Base-by-base conservation (phyloP, 306 rosid genomes). In the Hippophae gyantsensis region DNA sequence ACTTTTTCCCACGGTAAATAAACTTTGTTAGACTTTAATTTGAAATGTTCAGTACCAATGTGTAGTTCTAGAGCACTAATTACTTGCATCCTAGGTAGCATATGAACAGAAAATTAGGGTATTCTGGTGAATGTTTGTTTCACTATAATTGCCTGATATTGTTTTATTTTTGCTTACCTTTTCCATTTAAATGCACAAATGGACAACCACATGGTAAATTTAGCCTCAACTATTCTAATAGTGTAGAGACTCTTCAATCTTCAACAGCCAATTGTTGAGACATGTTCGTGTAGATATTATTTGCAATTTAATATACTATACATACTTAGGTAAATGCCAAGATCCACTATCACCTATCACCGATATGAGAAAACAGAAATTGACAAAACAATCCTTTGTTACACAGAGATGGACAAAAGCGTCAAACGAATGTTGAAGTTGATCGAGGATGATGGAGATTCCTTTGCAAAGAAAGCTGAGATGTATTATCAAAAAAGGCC, bases 401-500 rank as follows among this genome's bases (percentile, higher is more conserved):
- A 14, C 95, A 93, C 95, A 93, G 99, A 86, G 71, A 92, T 92
- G 96, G 99, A 92, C 72, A 76, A 68, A 60, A 75, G 75, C 57
- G 72, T 88, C 76, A 93, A 93, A 61, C 88, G 81, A 46, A 93
- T 93, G 95, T 62, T 92, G 90, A 88, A 80, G 93, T 75, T 92
- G 72, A 78, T 92, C 32, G 99, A 92, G 74, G 86, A 86, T 62
- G 96, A 92, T 75, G 99, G 86, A 51, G 99, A 93, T 77, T 85
- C 99, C 46, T 86, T 88, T 61, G 99, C 99, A 26, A 93, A 80
- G 72, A 93, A 76, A 65, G 99, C 88, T 57, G 97, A 93, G 68
- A 92, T 92, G 99, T 92, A 92, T 81, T 88, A 92, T 71, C 87
- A 88, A 72, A 92, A 82, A 78, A 78, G 99, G 59, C 99, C 99